These are phyloP conservation scores for Linaria vulgaris DNA, from an alignment of 257 asterid species.

Conservation along the genomic window DNA sequence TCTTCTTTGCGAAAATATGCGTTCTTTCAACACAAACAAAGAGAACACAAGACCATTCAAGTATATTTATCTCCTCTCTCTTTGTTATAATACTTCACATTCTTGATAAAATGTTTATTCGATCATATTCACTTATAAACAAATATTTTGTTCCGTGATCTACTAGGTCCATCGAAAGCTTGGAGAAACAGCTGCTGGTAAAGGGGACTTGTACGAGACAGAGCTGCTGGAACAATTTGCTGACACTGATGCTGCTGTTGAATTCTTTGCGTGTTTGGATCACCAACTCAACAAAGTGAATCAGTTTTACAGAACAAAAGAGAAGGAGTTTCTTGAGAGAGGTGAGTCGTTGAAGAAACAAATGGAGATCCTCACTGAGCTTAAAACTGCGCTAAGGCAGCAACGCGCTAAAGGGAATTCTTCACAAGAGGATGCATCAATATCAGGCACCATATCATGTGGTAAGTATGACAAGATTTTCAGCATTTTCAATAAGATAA, in stretches of 20 bases:
- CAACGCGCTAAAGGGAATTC: conserved; percentile 38
- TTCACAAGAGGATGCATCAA: conserved; percentile 55
- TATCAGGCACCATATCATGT: conserved; percentile 76
- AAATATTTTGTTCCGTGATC: not conserved
- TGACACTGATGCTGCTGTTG: conserved; percentile 62
- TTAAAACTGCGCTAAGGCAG: conserved; percentile 50
- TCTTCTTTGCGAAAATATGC: conserved; percentile 38
- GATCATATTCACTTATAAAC: not conserved
- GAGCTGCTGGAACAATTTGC: conserved; percentile 71
- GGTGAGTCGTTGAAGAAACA: conserved; percentile 75
- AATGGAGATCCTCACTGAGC: conserved; percentile 73
- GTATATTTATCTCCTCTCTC: conserved; percentile 31
- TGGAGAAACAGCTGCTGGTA: conserved; percentile 43
- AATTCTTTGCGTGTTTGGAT: conserved; percentile 72
- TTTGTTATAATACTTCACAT: not conserved
- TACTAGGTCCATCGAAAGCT: conserved; percentile 71
- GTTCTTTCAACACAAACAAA: conserved; percentile 41
- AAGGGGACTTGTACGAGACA: conserved; percentile 68
- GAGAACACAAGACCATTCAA: conserved; percentile 53
- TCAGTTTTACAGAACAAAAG: conserved; percentile 65
- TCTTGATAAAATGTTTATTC: not conserved
- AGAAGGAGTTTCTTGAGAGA: conserved; percentile 79
- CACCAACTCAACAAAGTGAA: conserved; percentile 88
- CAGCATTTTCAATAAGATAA: no score
- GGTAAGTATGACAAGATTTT: conserved; percentile 57